phyloP scores from a whole-genome alignment of 1,139 yeast genomes.

The Nakaseomyces nivariensis region DNA sequence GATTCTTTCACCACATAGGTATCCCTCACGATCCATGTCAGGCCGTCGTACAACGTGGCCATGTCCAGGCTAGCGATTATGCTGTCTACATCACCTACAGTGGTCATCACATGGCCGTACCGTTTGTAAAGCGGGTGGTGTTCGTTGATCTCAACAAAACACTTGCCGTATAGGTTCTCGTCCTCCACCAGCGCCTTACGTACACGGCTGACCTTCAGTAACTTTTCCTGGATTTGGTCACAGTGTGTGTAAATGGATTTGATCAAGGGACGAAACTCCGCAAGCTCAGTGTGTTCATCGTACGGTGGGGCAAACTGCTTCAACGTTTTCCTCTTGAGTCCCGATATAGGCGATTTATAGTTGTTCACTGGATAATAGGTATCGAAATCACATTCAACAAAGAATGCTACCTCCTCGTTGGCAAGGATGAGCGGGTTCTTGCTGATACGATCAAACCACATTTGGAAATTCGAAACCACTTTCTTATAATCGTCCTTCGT shows the following conservation, averaged over 20 bases:
- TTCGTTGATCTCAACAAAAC: constrained; percentile 41
- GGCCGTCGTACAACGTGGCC: constrained; percentile 71
- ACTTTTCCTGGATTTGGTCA: constrained; percentile 45
- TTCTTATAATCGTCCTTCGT: constrained; percentile 70
- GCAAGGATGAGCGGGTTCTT: constrained; percentile 67
- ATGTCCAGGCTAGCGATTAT: constrained; percentile 64
- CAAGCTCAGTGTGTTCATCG: constrained; percentile 73
- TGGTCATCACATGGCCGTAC: constrained; percentile 55
- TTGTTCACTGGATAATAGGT: constrained; percentile 54
- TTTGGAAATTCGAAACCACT: constrained; percentile 55
- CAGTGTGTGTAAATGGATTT: constrained; percentile 62
- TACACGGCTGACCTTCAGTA: constrained; percentile 46
- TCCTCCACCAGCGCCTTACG: constrained; percentile 49
- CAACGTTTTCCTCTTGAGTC: constrained; percentile 74
- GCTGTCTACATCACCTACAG: constrained; percentile 69
- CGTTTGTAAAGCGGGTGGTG: constrained; percentile 63
- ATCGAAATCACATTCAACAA: constrained; percentile 82
- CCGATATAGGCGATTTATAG: constrained; percentile 56
- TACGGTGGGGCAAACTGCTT: constrained; percentile 88
- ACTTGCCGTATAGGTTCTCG: constrained; percentile 56
- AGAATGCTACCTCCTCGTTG: constrained; percentile 82
- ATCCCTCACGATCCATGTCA: constrained; percentile 56
- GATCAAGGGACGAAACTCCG: constrained; percentile 75
- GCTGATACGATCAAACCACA: constrained; percentile 75
- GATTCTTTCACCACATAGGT: constrained; percentile 87